These are phyloP conservation scores for Hirsutella minnesotensis DNA, from an alignment of 2,329 filamentous ascomycete species.

Conservation along the genomic window DNA sequence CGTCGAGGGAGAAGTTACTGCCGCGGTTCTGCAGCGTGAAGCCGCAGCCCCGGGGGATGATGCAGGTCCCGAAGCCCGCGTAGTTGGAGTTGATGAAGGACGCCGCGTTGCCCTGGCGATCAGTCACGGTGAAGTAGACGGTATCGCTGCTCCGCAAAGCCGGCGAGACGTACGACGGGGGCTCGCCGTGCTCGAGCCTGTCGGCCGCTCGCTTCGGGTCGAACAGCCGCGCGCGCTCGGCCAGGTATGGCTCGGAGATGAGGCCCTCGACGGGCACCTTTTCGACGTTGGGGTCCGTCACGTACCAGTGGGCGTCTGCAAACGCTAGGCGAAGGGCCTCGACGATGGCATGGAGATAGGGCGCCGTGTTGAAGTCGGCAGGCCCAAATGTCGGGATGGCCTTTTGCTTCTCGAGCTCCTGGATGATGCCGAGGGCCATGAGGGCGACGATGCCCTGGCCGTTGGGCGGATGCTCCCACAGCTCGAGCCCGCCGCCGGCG, in stretches of 20 bases:
- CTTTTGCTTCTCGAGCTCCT: slow-evolving; percentile 67
- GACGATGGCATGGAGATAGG: slow-evolving; percentile 77
- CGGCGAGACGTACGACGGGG: slow-evolving; percentile 40
- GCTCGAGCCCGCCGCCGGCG: slow-evolving; percentile 47
- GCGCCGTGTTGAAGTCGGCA: slow-evolving; percentile 67
- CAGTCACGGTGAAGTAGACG: slow-evolving; percentile 83
- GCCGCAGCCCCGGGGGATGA: slow-evolving; percentile 75
- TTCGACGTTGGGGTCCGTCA: slow-evolving; percentile 65
- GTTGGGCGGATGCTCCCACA: slow-evolving; percentile 97
- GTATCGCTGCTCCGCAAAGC: slow-evolving; percentile 83
- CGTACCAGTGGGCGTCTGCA: slow-evolving; percentile 80
- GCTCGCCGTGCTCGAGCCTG: slow-evolving; percentile 51
- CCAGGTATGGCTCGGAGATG: slow-evolving; percentile 62
- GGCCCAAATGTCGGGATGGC: slow-evolving; percentile 60
- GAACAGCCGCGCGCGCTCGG: slow-evolving; percentile 52
- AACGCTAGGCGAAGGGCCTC: slow-evolving; percentile 85
- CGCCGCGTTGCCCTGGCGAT: slow-evolving; percentile 74
- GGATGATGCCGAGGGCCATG: slow-evolving; percentile 85
- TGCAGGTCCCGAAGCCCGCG: slow-evolving; percentile 74
- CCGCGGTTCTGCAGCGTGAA: slow-evolving; percentile 94
- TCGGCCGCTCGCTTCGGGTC: slow-evolving; percentile 45
- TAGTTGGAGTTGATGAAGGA: slow-evolving; percentile 98
- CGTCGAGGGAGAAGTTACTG: slow-evolving; percentile 66
- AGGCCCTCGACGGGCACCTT: slow-evolving; percentile 60
- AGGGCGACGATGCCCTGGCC: slow-evolving; percentile 91